Percentiles rank a stretch among this genome's conserved stretches.
These are phyloP conservation scores for Leccinum truebloodii DNA, from an alignment of 768 basidiomycete genomes.

Conservation along the genomic window DNA sequence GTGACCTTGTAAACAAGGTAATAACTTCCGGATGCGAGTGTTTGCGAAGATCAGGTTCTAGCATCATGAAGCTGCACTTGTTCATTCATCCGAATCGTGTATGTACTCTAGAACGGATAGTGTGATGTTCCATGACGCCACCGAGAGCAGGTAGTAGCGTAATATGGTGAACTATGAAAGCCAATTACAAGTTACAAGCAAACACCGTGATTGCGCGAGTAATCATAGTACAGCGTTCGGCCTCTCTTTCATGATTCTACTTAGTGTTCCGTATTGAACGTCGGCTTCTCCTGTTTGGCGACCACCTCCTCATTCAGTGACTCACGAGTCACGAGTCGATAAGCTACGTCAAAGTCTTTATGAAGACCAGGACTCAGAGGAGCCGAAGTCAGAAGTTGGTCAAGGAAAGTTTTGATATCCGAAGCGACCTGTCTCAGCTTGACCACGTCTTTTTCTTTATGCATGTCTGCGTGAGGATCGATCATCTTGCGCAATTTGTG, in stretches of 20 bases:
- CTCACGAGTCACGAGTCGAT: conserved; percentile 41
- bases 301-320: conserved; percentile 12
- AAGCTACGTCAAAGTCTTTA: conserved; percentile 30
- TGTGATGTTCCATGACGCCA: too few species aligned
- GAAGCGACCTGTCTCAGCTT: conserved; percentile 30
- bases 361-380: conserved; percentile 16
- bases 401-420: conserved; percentile 31
- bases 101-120: too few species aligned
- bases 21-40: too few species aligned
- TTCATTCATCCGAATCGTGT: too few species aligned
- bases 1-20: too few species aligned
- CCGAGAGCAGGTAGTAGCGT: too few species aligned
- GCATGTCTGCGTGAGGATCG: conserved; percentile 32
- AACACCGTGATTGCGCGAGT: not conserved
- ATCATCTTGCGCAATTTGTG: conserved; percentile 32
- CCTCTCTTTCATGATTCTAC: not conserved
- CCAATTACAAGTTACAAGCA: too few species aligned
- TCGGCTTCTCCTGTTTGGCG: conserved; percentile 18
- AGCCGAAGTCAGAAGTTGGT: conserved; percentile 20
- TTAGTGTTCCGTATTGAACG: conserved; percentile 17
- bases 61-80: too few species aligned
- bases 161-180: too few species aligned
- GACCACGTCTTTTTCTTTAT: conserved; percentile 23
- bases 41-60: too few species aligned
- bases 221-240: not conserved